These are phyloP conservation scores for Capsella bursapastoris DNA, from an alignment of 345 rosid species.

Conservation along the genomic window DNA sequence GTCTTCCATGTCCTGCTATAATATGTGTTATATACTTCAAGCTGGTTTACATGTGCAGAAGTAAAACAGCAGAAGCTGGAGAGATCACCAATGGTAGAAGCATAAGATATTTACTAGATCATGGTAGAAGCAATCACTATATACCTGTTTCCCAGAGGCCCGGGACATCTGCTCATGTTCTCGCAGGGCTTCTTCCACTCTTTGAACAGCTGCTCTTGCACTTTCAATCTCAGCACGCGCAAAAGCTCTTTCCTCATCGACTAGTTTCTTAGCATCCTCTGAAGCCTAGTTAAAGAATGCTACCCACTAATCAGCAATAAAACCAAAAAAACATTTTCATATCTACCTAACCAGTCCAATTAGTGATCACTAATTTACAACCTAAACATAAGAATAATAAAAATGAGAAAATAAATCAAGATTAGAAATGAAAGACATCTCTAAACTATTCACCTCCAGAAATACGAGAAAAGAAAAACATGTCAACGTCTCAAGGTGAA, in stretches of 20 bases:
- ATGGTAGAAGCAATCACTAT: not conserved
- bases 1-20: constrained; percentile 80
- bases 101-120: not conserved
- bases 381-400: not conserved
- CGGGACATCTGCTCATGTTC: constrained; percentile 81
- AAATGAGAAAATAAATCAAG: not conserved
- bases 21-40: not conserved
- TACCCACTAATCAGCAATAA: constrained; percentile 32
- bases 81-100: not conserved
- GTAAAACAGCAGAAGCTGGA: constrained; percentile 15
- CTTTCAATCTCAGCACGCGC: constrained; percentile 95
- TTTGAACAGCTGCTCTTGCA: constrained; percentile 98
- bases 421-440: not conserved
- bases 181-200: constrained; percentile 94
- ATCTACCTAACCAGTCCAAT: too few relatives aligned
- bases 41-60: constrained; percentile 15
- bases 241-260: constrained; percentile 92
- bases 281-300: constrained; percentile 66
- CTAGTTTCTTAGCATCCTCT: constrained; percentile 94
- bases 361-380: not conserved
- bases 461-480: not conserved
- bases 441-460: constrained; percentile 1
- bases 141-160: constrained; percentile 76
- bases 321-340: too few relatives aligned
- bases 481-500: constrained; percentile 9